Evolutionary conservation across 305 asterid genomes (phyloP).

Genomic region (Fraxinus sp.): DNA sequence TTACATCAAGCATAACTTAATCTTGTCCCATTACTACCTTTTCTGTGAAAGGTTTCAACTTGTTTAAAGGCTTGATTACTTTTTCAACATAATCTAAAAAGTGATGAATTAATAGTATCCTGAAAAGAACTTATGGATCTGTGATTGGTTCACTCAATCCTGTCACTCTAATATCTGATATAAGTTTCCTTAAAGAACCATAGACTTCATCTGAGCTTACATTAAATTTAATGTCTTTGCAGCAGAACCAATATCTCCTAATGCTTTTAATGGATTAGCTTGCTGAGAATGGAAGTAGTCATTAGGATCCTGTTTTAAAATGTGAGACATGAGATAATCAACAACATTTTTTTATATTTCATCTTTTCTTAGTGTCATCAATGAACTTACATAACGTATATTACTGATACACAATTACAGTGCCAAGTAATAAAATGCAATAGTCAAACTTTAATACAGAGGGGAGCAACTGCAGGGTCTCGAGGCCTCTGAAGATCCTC

Average conservation of each 20-base stretch:
- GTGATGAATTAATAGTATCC: conserved; percentile 30
- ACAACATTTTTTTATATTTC: neutral
- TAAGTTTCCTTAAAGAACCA: conserved; percentile 50
- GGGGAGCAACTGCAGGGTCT: conserved; percentile 87
- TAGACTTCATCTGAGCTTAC: conserved; percentile 65
- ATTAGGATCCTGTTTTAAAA: conserved; percentile 78
- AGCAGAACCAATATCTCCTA: conserved; percentile 63
- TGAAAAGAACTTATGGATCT: conserved; percentile 66
- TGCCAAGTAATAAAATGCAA: conserved; percentile 7
- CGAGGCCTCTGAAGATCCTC: conserved; percentile 89
- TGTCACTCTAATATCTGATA: conserved; percentile 50
- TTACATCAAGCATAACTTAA: too few relatives aligned
- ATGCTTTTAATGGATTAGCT: conserved; percentile 71
- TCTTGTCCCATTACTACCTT: too few relatives aligned
- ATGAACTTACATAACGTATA: neutral
- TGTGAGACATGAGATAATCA: conserved; percentile 28
- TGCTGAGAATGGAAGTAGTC: conserved; percentile 97
- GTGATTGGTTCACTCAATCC: conserved; percentile 70
- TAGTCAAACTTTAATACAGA: conserved; percentile 74
- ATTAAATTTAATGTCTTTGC: conserved; percentile 47
- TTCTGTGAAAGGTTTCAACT: too few relatives aligned
- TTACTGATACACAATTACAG: conserved; percentile 13
- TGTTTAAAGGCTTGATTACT: too few relatives aligned
- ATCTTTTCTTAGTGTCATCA: neutral
- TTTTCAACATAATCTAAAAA: too few relatives aligned